A percentile compares a stretch with the other conserved stretches of the same genome.
These are phyloP conservation scores for Russula ochroleuca DNA, from an alignment of 768 basidiomycete species.

Conservation along the genomic window DNA sequence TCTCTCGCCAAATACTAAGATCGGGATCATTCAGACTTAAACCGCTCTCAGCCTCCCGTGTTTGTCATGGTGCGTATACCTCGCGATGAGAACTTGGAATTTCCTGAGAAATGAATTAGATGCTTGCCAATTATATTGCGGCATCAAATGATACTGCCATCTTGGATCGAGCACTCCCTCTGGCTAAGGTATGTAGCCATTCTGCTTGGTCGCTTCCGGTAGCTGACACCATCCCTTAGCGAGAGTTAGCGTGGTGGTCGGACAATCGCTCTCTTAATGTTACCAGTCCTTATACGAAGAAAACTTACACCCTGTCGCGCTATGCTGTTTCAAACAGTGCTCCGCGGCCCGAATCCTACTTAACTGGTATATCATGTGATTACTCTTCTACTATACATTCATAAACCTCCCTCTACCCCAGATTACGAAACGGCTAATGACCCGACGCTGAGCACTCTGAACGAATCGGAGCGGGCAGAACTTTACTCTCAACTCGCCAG, in stretches of 20 bases:
- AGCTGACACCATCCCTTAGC: conserved; percentile 37
- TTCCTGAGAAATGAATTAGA: conserved; percentile 42
- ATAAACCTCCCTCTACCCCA: conserved; percentile 27
- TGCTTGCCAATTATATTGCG: conserved; percentile 82
- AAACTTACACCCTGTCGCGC: conserved; percentile 59
- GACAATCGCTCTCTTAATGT: conserved; percentile 66
- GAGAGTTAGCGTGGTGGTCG: conserved; percentile 81
- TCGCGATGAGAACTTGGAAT: neutral
- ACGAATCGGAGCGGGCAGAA: conserved; percentile 51
- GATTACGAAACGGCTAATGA: conserved; percentile 81
- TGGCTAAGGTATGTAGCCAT: conserved; percentile 58
- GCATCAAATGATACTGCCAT: conserved; percentile 70
- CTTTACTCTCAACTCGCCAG: conserved; percentile 86
- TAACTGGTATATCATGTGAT: conserved; percentile 44
- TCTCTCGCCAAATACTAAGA: neutral
- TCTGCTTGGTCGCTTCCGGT: neutral
- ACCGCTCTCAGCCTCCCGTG: conserved; percentile 90
- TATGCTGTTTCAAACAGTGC: conserved; percentile 81
- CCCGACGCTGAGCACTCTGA: conserved; percentile 51
- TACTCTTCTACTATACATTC: neutral
- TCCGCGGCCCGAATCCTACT: conserved; percentile 83
- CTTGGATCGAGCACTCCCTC: conserved; percentile 72
- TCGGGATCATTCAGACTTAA: conserved; percentile 49
- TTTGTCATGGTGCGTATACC: conserved; percentile 62
- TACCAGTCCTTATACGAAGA: conserved; percentile 64